These are phyloP conservation scores for Aspergillus proliferans DNA, from an alignment of 2,329 filamentous ascomycete species.

Conservation along the genomic window DNA sequence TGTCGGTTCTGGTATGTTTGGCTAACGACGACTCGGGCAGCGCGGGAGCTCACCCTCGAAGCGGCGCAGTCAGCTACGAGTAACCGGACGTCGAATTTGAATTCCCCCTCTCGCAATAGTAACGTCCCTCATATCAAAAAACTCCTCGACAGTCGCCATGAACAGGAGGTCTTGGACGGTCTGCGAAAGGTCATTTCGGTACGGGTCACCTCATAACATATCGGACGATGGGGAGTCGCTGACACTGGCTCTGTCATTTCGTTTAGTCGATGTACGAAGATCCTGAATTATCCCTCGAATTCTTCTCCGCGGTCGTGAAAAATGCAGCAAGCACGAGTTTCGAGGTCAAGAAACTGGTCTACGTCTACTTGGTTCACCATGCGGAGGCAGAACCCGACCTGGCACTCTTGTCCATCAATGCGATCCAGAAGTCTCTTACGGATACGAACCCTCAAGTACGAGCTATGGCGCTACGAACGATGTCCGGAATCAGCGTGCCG, in stretches of 20 bases:
- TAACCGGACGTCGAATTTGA: slow-evolving; percentile 45
- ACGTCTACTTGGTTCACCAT: slow-evolving; percentile 95
- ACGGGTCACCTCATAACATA: slow-evolving; percentile 21
- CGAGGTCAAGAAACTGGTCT: slow-evolving; percentile 96
- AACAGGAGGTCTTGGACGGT: slow-evolving; percentile 87
- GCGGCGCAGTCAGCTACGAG: slow-evolving; percentile 80
- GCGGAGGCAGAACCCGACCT: slow-evolving; percentile 94
- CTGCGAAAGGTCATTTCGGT: slow-evolving; percentile 82
- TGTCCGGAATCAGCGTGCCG: slow-evolving; percentile 94
- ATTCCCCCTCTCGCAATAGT: slow-evolving; percentile 58
- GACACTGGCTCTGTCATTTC: slow-evolving; percentile 11
- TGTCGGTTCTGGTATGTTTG: neutral
- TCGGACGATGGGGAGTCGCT: neutral
- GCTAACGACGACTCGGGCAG: slow-evolving; percentile 42
- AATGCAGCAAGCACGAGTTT: slow-evolving; percentile 91
- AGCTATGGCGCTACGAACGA: slow-evolving; percentile 86
- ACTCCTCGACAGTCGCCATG: slow-evolving; percentile 86
- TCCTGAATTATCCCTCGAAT: slow-evolving; percentile 74
- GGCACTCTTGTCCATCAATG: slow-evolving; percentile 93
- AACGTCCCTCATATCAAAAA: slow-evolving; percentile 86
- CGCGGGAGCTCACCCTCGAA: slow-evolving; percentile 94
- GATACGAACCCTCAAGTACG: slow-evolving; percentile 86
- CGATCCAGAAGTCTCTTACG: slow-evolving; percentile 94
- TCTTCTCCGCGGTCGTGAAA: slow-evolving; percentile 98
- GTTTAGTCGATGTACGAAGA: slow-evolving; percentile 83